Evolutionary conservation across 2,329 filamentous ascomycete genomes (phyloP).

Genomic region (Monilinia fructicola): DNA sequence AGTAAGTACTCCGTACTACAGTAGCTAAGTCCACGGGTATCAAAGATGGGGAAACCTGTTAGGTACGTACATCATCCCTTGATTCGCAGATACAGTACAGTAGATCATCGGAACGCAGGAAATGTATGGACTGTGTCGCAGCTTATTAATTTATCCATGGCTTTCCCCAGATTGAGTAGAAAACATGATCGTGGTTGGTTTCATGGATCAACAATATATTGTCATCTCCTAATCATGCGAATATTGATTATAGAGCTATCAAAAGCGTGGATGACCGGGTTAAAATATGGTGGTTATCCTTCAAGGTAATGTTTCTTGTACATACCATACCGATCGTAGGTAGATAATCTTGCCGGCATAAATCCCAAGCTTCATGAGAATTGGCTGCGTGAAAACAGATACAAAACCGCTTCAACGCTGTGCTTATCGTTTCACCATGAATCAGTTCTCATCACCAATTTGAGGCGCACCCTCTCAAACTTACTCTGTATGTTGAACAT

Average conservation of each 20-base stretch:
- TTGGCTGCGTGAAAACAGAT: neutral
- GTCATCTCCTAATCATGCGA: neutral
- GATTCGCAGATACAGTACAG: too few species aligned
- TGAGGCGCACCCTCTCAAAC: neutral
- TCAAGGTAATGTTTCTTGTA: neutral
- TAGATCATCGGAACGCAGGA: slow-evolving; percentile 2
- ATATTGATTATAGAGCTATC: neutral
- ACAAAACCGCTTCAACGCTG: neutral
- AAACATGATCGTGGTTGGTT: neutral
- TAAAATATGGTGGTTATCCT: too few species aligned
- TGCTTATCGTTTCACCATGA: slow-evolving; percentile 12
- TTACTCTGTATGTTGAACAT: slow-evolving; percentile 14
- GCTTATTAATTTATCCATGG: neutral
- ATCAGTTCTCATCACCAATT: neutral
- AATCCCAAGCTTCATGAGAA: neutral
- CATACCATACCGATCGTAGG: too few species aligned
- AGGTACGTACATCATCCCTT: neutral
- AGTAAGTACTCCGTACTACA: too few species aligned
- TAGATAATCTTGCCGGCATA: neutral
- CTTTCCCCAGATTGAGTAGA: neutral
- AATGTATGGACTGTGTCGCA: neutral
- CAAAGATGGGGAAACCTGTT: slow-evolving; percentile 12
- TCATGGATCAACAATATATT: slow-evolving; percentile 1
- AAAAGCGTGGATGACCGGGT: neutral
- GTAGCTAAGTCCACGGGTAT: too few species aligned